Evolutionary conservation across 768 basidiomycete genomes (phyloP).

Genomic region (Psilocybe tampanensis): DNA sequence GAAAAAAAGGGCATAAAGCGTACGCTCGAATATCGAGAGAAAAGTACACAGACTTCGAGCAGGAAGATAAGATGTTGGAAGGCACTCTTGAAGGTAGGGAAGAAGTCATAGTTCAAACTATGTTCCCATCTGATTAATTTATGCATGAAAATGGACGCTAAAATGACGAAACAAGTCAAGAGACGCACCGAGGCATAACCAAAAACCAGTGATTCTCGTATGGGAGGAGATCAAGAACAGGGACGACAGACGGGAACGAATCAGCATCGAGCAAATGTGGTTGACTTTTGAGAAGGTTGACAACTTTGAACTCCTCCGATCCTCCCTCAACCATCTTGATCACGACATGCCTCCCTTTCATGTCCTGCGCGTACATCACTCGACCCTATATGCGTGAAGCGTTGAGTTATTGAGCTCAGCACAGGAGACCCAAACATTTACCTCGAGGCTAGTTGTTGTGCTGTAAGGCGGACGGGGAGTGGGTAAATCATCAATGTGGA

Average conservation of each 20-base stretch:
- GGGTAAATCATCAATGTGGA: too few relatives aligned
- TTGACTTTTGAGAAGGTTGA: not conserved
- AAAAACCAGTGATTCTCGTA: not conserved
- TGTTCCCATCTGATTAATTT: not conserved
- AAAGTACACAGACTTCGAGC: not conserved
- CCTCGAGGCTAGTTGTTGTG: not conserved
- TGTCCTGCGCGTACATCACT: not conserved
- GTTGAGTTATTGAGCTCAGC: not conserved
- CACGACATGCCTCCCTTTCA: not conserved
- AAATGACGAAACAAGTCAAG: not conserved
- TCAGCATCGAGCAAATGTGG: not conserved
- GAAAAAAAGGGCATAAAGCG: too few relatives aligned
- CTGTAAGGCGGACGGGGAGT: not conserved
- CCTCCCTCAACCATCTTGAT: not conserved
- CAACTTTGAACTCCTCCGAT: not conserved
- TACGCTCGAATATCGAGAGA: not conserved
- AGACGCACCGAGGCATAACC: not conserved
- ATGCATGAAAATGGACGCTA: not conserved
- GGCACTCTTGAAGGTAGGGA: not conserved
- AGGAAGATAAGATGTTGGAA: not conserved
- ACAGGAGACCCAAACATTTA: not conserved
- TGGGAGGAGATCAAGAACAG: not conserved
- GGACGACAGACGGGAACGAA: not conserved
- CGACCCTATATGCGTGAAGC: not conserved
- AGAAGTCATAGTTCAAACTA: not conserved